These are phyloP conservation scores for Tubosaeta sp. DNA, from an alignment of 768 basidiomycete genomes.

Conservation along the genomic window DNA sequence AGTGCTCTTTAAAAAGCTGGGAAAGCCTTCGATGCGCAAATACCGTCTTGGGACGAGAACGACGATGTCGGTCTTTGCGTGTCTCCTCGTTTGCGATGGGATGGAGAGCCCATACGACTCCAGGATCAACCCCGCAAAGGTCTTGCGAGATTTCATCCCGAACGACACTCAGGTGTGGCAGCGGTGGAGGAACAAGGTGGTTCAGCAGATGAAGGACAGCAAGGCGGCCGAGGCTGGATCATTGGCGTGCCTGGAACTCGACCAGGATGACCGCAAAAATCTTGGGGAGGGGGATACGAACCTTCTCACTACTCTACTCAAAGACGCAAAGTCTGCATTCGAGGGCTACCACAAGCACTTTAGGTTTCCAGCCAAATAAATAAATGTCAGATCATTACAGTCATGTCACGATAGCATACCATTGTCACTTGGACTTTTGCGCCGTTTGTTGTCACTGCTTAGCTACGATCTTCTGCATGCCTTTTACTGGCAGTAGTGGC, in stretches of 20 bases:
- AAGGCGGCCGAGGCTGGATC: background rate
- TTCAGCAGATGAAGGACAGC: constrained; percentile 13
- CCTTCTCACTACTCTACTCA: constrained; percentile 16
- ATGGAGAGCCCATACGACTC: constrained; percentile 15
- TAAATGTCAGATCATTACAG: too few species aligned
- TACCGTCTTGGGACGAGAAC: constrained; percentile 23
- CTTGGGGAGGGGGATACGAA: constrained; percentile 8
- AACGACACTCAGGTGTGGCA: constrained; percentile 24
- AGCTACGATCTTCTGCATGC: too few species aligned
- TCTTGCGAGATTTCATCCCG: constrained; percentile 20
- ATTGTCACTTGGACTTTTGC: too few species aligned
- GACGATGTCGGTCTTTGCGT: constrained; percentile 22
- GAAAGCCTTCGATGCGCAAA: constrained; percentile 12
- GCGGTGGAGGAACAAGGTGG: constrained; percentile 23
- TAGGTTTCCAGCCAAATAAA: background rate
- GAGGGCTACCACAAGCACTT: constrained; percentile 12
- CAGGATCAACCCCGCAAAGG: constrained; percentile 6
- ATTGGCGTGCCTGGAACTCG: constrained; percentile 1
- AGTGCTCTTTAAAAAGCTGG: constrained; percentile 15
- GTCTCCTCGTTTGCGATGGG: constrained; percentile 23
- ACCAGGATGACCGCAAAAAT: constrained; percentile 4
- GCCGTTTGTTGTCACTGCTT: too few species aligned
- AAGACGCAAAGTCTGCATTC: constrained; percentile 19
- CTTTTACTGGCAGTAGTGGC: too few species aligned
- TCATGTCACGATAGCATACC: too few species aligned